Base-by-base conservation (phyloP, 2,329 filamentous ascomycete species). In the Pezicula carpinea region DNA sequence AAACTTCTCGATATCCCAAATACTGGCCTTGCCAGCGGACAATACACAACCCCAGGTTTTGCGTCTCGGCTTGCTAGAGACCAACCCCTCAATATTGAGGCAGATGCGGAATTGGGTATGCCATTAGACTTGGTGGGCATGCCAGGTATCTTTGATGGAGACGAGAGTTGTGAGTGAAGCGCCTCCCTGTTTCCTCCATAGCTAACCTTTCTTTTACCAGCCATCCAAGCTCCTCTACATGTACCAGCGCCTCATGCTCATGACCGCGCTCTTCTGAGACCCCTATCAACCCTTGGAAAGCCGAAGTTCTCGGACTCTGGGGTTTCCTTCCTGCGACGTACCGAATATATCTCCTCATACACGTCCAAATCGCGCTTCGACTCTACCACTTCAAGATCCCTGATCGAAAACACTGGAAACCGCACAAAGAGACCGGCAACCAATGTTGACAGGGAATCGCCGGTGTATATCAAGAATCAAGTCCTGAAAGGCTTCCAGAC, bases 1-100 rank as follows among this genome's bases (percentile, higher is more conserved):
- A 99, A 99, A 75, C 84, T 99, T 53, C 86, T 99, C 59, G 89
- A 97, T 56, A 96, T 99, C 51, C 92, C 93, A 10, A 96, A 95
- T 61, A 93, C 89, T 47, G 93, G 93, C 35, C 79, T 97, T 14
- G 79, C 87, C 34, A 87, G 83, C 57, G 86, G 85, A 49, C 87
- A 95, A 65, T 97, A 96, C 69, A 95, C 93, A 26, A 89, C 84
- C 3, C 89, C 93, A 1, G 84, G 84, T 18, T 99, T 95, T 71
- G 90, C 91, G 23, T 93, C 91, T 39, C 83, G 89, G 53, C 74
- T 99, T 57, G 89, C 88, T 15, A 79, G 92, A 62, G 90, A 96
- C 62, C 93, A 97, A 72, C 88, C 92, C 44, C 75, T 96, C 41
- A 97, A 96, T 64, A 93, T 99, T 52, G 93, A 99, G 69, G 90